Conservation (phyloP, 768 basidiomycete genomes). For the Dacryopinax spathularia region DNA sequence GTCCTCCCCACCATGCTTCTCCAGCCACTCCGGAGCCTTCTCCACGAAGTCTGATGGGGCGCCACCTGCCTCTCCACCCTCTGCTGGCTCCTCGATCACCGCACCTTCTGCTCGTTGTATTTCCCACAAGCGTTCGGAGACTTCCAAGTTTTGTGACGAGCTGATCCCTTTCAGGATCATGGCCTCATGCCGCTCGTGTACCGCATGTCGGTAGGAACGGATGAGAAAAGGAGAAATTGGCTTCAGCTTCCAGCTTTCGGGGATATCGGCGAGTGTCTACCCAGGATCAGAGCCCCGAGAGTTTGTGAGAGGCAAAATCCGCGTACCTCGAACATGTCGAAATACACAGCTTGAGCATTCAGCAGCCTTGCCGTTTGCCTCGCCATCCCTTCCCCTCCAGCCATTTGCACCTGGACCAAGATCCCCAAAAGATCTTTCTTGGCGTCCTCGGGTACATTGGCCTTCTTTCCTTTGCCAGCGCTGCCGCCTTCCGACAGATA, state of each 20-base stretch:
- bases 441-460: conserved; percentile 32
- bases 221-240: conserved; percentile 61
- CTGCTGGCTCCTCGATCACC: conserved; percentile 47
- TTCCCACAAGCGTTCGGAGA: conserved; percentile 45
- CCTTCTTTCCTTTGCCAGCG: conserved; percentile 21
- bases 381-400: conserved; percentile 39
- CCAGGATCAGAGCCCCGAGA: conserved; percentile 23
- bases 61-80: conserved; percentile 19
- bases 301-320: not conserved
- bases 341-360: conserved; percentile 62
- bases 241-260: conserved; percentile 60
- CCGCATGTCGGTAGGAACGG: conserved; percentile 59
- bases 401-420: conserved; percentile 71
- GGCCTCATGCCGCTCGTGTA: conserved; percentile 56
- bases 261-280: conserved; percentile 46
- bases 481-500: conserved; percentile 17
- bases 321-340: conserved; percentile 66
- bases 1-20: not conserved
- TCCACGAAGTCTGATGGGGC: not conserved
- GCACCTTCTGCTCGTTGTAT: conserved; percentile 49
- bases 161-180: conserved; percentile 66
- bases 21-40: not conserved
- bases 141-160: conserved; percentile 65
- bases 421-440: conserved; percentile 51
- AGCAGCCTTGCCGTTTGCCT: conserved; percentile 54